Evolutionary conservation across 176 grass and related monocot species (phyloP), one percentile per base, ranked within the genome.

Genomic region (Aegilops bicornis): DNA sequence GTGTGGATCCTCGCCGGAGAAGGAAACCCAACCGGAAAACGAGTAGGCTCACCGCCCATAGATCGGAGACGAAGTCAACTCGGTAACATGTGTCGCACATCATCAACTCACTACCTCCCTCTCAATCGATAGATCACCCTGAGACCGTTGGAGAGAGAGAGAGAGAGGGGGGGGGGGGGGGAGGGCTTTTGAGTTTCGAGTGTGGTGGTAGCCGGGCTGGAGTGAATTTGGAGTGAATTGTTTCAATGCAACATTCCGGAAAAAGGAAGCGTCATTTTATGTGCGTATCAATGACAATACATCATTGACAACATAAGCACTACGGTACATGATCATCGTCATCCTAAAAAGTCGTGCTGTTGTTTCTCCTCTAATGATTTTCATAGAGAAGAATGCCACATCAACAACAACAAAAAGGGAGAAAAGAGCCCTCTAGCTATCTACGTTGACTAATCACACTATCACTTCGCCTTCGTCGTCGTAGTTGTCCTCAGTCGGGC

Each of bases 301-400:
- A 66, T 42, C 58, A 83, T 37, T 36, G 43, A 59, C 31, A 23
- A 76, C 3, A 42, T 52, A 37, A 83, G 52, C 80, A 68, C 3
- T 50, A 17, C 25, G 31, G 10, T 80, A 76, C 48, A 84, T 76
- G 25, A 17, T 25, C 33, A 12, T 19, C 50, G 11, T 81, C 20
- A 23, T 80, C 29, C 19, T 15, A 19, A 32, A 20, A 48, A 60
- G 24, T 54, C 16, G 35, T 29, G 24, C 4, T 25, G 33, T 11
- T 31, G 8, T 79, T 69, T 69, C 37, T 81, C 81, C 82, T 81
- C 82, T 77, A 62, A 5, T 8, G 31, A 32, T 29, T 79, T 23
- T 14, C 68, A 31, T 52, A 81, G 81, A 84, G 61, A 64, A 77
- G 89, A 85, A 85, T 23, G 12, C 30, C 43, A 69, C 43, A 69